Base-by-base conservation (phyloP, 495 filamentous ascomycete genomes). In the Talaromyces wortmannii region DNA sequence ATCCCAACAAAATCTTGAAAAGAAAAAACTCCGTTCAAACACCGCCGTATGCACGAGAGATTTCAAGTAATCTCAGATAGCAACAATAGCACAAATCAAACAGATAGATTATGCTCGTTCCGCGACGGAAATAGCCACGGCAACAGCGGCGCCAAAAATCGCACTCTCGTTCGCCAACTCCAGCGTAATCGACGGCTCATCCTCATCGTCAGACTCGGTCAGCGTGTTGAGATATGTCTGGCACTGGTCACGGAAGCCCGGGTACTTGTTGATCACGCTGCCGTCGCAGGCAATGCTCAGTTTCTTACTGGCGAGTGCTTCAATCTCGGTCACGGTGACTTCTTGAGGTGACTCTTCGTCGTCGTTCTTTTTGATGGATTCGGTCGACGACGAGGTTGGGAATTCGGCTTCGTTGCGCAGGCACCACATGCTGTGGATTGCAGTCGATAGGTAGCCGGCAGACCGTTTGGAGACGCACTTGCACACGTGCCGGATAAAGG, bases 351-450 rank as follows among this genome's bases (percentile, higher is more conserved):
- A 4, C 23, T 23, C 23, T 4, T 23, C 23, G 23, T 23, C 23
- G 23, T 72, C 69, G 10, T 43, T 16, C 49, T 75, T 75, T 44
- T 51, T 55, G 11, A 68, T 58, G 0, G 58, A 50, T 6, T 65
- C 67, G n/a, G 64, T 60, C 5, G 61, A 45, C 16, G 61, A 47
- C 18, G 48, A 42, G 5, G 57, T 11, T 16, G 66, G 61, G 52
- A 63, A 67, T 48, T 85, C 81, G 10, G 75, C 70, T 7, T 73
- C 70, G 42, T 77, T 79, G 47, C 75, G 74, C 23, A 88, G 64
- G 12, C 70, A 72, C 72, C 82, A 85, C 59, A 88, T 78, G 56
- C 84, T 83, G 64, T 88, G 82, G 30, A 87, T 79, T 31, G 78
- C 82, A 0, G 81, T 79, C 6, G 84, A 80, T n/a, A 87, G 69